A percentile compares a stretch with the other conserved stretches of the same genome.
Conservation (phyloP, 176 grass and related monocot genomes). For the Phyllostachys edulis region DNA sequence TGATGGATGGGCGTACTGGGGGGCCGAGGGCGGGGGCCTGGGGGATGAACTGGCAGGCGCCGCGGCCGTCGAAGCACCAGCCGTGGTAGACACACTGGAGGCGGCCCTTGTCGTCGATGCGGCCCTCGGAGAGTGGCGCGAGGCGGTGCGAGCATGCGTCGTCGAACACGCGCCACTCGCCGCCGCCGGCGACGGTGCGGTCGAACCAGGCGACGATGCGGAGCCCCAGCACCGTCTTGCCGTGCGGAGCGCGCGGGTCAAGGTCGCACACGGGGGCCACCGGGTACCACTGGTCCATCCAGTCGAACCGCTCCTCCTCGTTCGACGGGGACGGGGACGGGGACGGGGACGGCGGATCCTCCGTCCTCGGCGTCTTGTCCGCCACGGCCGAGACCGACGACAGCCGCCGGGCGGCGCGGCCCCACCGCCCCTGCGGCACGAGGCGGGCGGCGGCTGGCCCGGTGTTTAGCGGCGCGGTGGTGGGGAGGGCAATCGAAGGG, state of each 20-base stretch:
- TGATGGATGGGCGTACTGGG: conserved; percentile 21
- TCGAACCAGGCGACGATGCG: conserved; percentile 83
- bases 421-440: background rate
- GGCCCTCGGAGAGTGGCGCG: conserved; percentile 86
- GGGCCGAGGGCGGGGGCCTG: conserved; percentile 77
- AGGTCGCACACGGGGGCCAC: conserved; percentile 77
- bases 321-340: background rate
- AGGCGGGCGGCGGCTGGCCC: background rate
- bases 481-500: background rate
- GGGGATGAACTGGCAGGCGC: conserved; percentile 78
- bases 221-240: conserved; percentile 83
- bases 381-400: conserved; percentile 21
- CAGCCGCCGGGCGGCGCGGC: background rate
- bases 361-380: conserved; percentile 1
- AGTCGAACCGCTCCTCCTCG: conserved; percentile 52
- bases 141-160: conserved; percentile 85
- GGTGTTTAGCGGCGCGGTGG: background rate
- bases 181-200: conserved; percentile 17
- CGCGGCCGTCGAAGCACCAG: conserved; percentile 95
- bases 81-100: conserved; percentile 97
- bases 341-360: background rate
- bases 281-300: conserved; percentile 91
- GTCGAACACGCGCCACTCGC: conserved; percentile 82
- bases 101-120: conserved; percentile 68
- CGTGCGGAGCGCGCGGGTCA: conserved; percentile 69